Base-by-base conservation (phyloP, 1,284 basidiomycete species). In the Anthracocystis walkeri region DNA sequence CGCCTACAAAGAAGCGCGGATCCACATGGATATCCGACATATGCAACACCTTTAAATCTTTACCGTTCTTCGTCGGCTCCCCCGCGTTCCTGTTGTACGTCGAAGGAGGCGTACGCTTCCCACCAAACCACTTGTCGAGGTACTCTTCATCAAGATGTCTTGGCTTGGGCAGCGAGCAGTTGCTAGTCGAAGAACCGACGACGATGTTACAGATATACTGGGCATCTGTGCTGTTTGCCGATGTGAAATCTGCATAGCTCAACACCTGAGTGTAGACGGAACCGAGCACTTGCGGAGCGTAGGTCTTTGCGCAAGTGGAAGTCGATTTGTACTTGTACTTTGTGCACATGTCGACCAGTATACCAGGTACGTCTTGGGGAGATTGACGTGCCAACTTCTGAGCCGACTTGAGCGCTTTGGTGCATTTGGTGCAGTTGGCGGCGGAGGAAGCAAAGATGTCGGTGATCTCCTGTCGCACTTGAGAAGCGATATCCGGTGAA, bases 11-110 rank as follows among this genome's bases (percentile, higher is more conserved):
- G 82, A 90, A 93, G 33, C 91, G 91, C 89, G 92, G 90, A 81
- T 93, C 92, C 56, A 93, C 86, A 84, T 93, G 92, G 65, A 92
- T 87, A 79, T 93, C 92, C 0, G 91, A 92, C 16, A 93, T 75
- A 80, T 93, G 92, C 50, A 93, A 85, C 2, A 93, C 90, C 78
- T 91, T 92, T 44, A 93, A 85, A 50, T 89, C 87, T 77, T 90
- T 86, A 11, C 91, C 91, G 49, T 89, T 50, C 60, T 69, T 65
- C 8, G 65, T 60, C 1, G 66, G 65, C 51, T 64, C 59, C 44
- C 74, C 74, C 0, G 65, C 66, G 27, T 77, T 74, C 11, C 11
- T 48, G 44, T 75, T 65, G 46, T 75, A 69, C 41, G 55, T 50
- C 3, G 58, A 21, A 12, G 74, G 76, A 12, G 60, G 41, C 12